Base-by-base conservation (phyloP, 2,329 filamentous ascomycete genomes). In the Pseudofabraea citricarpa region DNA sequence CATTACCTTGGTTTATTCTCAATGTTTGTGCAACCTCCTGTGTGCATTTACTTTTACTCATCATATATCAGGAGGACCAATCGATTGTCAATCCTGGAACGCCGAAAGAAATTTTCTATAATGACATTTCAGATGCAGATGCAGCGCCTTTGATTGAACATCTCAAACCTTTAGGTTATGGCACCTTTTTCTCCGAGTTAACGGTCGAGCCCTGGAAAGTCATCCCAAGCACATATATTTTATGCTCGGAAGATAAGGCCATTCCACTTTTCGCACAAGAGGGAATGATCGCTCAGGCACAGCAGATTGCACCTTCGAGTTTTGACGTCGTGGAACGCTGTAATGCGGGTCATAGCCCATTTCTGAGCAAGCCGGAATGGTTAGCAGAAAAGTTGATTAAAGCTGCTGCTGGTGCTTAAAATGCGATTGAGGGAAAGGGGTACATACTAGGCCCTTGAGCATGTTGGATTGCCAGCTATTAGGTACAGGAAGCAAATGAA, bases 231-330 rank as follows among this genome's bases (percentile, higher is more conserved):
- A 67, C 65, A 10, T 70, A 68, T 48, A 48, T 71, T 9, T 40
- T 67, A n/a, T 70, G 66, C 46, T 57, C 61, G 44, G 46, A 57
- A 13, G 68, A 71, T 41, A 53, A 55, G 20, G 66, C 66, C 4
- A 62, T 69, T 36, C 62, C 59, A 16, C 16, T 62, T 15, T 38
- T 37, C 5, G 55, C 46, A 10, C 67, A 71, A 51, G 57, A 65
- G 48, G 54, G 51, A 10, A 64, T 70, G 63, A 56, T 63, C 10
- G 55, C 48, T 2, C 36, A 10, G 7, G 50, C 51, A 6, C 40
- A 47, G 19, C 27, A 37, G 8, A 37, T 36, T 6, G 47, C 45
- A 16, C 44, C 47, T 19, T 24, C 24, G 1, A 33, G 46, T 22
- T 55, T 56, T 33, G 51, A 51, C 48, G 42, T 51, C 29, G 45